Percentiles rank a stretch among this genome's conserved stretches.
Evolutionary conservation across 495 filamentous ascomycete species (phyloP).

Genomic region (Parathielavia appendiculata): DNA sequence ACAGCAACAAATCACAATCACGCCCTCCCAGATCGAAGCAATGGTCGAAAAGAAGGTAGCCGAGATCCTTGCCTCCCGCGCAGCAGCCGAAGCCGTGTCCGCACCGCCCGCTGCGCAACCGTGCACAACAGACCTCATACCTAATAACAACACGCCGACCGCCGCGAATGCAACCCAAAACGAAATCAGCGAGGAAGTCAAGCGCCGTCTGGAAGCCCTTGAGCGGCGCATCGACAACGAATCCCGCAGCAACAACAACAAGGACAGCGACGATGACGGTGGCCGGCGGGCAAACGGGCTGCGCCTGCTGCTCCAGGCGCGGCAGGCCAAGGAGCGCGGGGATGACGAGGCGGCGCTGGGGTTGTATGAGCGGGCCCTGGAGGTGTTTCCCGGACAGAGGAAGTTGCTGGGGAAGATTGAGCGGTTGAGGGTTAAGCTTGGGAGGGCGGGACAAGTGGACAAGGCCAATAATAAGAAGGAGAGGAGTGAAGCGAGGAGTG

Average conservation of each 20-base stretch:
- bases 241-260: not conserved
- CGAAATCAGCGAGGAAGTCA: slow-evolving; percentile 68
- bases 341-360: slow-evolving; percentile 72
- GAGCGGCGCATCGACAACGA: slow-evolving; percentile 70
- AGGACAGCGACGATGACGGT: slow-evolving; percentile 51
- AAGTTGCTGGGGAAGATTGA: slow-evolving; percentile 77
- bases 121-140: not conserved
- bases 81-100: slow-evolving; percentile 25
- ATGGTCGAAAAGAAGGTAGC: slow-evolving; percentile 87
- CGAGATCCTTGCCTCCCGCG: slow-evolving; percentile 73
- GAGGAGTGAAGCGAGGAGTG: slow-evolving; percentile 21
- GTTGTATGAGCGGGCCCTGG: slow-evolving; percentile 80
- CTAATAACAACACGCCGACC: not conserved
- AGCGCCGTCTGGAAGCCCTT: slow-evolving; percentile 72
- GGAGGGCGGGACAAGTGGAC: slow-evolving; percentile 32
- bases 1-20: slow-evolving; percentile 45
- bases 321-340: slow-evolving; percentile 79
- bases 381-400: slow-evolving; percentile 79
- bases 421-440: slow-evolving; percentile 57
- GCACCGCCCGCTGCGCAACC: not conserved
- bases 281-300: slow-evolving; percentile 64
- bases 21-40: slow-evolving; percentile 77
- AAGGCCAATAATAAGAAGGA: slow-evolving; percentile 19
- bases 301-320: slow-evolving; percentile 80
- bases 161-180: slow-evolving; percentile 30